Percentiles rank a stretch among this genome's conserved stretches.
Evolutionary conservation across 2,329 filamentous ascomycete species (phyloP).

Genomic region (Fusarium duplospermum): DNA sequence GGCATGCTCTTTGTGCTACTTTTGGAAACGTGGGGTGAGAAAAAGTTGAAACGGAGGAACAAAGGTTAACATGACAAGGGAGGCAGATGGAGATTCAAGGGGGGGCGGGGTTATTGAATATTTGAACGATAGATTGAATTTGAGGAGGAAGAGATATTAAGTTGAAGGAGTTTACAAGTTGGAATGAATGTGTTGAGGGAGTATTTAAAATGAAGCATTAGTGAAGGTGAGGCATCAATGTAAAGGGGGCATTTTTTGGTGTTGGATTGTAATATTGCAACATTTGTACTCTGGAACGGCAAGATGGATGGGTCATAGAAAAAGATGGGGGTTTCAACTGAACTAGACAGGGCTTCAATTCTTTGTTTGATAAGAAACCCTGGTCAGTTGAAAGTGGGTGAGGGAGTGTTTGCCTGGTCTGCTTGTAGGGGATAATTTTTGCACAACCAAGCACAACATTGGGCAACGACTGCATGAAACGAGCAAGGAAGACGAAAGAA

Average conservation of each 20-base stretch:
- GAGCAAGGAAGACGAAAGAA: background rate
- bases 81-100: slow-evolving; percentile 22
- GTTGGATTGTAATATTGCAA: background rate
- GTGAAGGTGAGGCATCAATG: background rate
- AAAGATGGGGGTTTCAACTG: slow-evolving; percentile 10
- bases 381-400: background rate
- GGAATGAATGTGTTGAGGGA: slow-evolving; percentile 7
- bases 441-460: slow-evolving; percentile 14
- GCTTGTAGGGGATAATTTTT: slow-evolving; percentile 13
- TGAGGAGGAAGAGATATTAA: slow-evolving; percentile 12
- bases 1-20: background rate
- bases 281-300: background rate
- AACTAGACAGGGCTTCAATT: background rate
- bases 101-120: slow-evolving; percentile 37
- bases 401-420: slow-evolving; percentile 20
- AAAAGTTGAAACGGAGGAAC: background rate
- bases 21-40: background rate
- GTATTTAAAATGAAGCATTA: background rate
- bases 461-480: slow-evolving; percentile 1
- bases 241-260: background rate
- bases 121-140: slow-evolving; percentile 32
- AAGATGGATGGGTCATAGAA: slow-evolving; percentile 1
- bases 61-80: slow-evolving; percentile 19
- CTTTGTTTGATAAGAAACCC: background rate
- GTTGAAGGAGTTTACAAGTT: slow-evolving; percentile 7